These are phyloP conservation scores for Cercospora zeae-maydis DNA, from an alignment of 2,329 filamentous ascomycete species.

Conservation along the genomic window DNA sequence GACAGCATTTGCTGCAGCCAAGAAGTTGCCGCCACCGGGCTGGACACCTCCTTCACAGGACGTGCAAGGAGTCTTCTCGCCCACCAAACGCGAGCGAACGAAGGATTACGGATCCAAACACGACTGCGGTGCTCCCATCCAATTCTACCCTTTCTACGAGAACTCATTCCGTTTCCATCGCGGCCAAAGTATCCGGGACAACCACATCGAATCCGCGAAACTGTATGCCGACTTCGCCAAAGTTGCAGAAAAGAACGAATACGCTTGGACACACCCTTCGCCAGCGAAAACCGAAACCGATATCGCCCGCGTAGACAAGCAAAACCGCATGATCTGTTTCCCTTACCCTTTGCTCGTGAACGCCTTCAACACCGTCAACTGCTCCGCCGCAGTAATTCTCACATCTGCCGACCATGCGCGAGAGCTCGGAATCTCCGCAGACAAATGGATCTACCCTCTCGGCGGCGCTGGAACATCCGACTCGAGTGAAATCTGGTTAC, in stretches of 20 bases:
- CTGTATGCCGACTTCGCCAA: slow-evolving; percentile 61
- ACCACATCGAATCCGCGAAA: slow-evolving; percentile 56
- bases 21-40: slow-evolving; percentile 55
- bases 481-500: slow-evolving; percentile 58
- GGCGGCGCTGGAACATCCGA: slow-evolving; percentile 63
- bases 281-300: slow-evolving; percentile 44
- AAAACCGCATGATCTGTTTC: slow-evolving; percentile 65
- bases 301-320: slow-evolving; percentile 54
- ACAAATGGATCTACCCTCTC: slow-evolving; percentile 61
- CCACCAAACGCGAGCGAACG: slow-evolving; percentile 46
- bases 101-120: slow-evolving; percentile 56
- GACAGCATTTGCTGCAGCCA: slow-evolving; percentile 50
- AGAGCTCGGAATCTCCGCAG: slow-evolving; percentile 52
- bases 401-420: slow-evolving; percentile 56
- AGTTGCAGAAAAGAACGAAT: slow-evolving; percentile 52
- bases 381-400: slow-evolving; percentile 58
- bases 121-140: slow-evolving; percentile 60
- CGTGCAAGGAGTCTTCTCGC: slow-evolving; percentile 49
- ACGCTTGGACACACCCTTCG: slow-evolving; percentile 57
- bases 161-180: slow-evolving; percentile 59
- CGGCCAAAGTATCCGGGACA: slow-evolving; percentile 53
- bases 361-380: slow-evolving; percentile 66
- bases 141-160: slow-evolving; percentile 66
- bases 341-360: slow-evolving; percentile 69
- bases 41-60: slow-evolving; percentile 53